Evolutionary conservation across 2,329 filamentous ascomycete genomes (phyloP), one percentile per base, ranked within the genome.

Genomic region (Nothophaeocryptopus gaeumannii): DNA sequence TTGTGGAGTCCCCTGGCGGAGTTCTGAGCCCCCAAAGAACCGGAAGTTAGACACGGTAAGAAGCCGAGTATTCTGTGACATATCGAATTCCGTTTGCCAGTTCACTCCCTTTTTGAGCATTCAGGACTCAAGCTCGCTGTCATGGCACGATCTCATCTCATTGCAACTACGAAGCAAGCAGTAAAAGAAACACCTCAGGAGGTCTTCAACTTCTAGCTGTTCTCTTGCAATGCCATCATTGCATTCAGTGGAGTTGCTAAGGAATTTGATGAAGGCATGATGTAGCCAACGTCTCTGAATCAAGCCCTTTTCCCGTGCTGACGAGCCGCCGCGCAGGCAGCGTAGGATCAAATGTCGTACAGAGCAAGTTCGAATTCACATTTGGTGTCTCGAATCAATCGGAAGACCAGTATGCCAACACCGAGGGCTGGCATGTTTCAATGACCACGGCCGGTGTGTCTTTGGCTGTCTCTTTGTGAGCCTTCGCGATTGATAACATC

Each of bases 151-250:
- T 14, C 40, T 14, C 31, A 30, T 12, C 26, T 43, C 12, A 43
- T 43, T 16, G 14, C 26, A 10, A 14, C 31, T 11, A 14, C 40
- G 20, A 31, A 12, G 4, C 26, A 32, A 13, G 40, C 40, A 5
- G 33, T 43, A 11, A 30, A 33, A 15, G 33, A 45, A 5, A 33
- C 13, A 9, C 46, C 46, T 8, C 41, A 36, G 13, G 46, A 48
- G 16, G 42, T 48, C n/a, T 48, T 42, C 46, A 37, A 43, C 38
- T 42, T 38, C 26, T 43, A 33, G 5, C 26, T 43, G n/a, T 32
- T 43, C 26, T 31, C 15, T 9, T 43, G 40, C 40, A 31, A 13
- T n/a, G 26, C 26, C 4, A 16, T 32, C 26, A 14, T 30, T 14
- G 33, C 26, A 13, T 43, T 43, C 29, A 32, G 26, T n/a, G 40